Base-by-base conservation (phyloP, 225 moss, liverwort and hornwort genomes). In the Lunularia cruciata region DNA sequence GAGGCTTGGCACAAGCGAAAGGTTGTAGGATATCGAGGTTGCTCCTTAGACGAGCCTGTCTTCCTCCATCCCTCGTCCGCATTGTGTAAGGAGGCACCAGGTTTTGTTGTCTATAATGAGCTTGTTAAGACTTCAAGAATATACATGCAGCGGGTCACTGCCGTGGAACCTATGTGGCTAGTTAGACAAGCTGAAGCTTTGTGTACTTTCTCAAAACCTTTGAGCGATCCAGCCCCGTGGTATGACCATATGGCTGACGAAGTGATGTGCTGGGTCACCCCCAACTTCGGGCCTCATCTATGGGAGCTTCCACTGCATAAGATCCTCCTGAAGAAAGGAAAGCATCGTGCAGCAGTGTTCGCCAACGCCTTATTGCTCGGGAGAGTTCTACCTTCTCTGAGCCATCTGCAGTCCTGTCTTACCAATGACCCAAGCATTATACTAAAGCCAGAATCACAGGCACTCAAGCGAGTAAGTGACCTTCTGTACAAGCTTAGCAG, bases 91-190 rank as follows among this genome's bases (percentile, higher is more conserved):
- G 91, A 88, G 60, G 91, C 87, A 35, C 93, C 96, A 11, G 86
- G 89, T 61, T 98, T 83, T 67, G 89, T 98, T 1, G 96, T 93
- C 12, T 93, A 98, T 63, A 90, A 86, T 39, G 96, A 93, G 73
- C 85, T 98, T 53, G 86, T 98, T n/a, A 65, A 83, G 37, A 89
- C 93, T 30, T 80, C 87, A 7, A 78, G 88, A 70, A 89, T 92
- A 5, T 89, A 98, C 66, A 91, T 93, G 96, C 89, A 90, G 81
- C 83, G 96, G 46, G 88, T 98, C 20, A 93, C 93, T 15, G 79
- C 76, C 9, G 73, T 93, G 26, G 82, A 91, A 60, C 73, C 84
- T 5, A 80, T 68, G 45, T 93, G 91, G 91, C 72, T 98, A 56
- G 86, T 84, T 18, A 80, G 80, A 26, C 87, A 98, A n/a, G 89